Conservation (phyloP, 2,329 filamentous ascomycete genomes). For the Ophiostoma quercus region DNA sequence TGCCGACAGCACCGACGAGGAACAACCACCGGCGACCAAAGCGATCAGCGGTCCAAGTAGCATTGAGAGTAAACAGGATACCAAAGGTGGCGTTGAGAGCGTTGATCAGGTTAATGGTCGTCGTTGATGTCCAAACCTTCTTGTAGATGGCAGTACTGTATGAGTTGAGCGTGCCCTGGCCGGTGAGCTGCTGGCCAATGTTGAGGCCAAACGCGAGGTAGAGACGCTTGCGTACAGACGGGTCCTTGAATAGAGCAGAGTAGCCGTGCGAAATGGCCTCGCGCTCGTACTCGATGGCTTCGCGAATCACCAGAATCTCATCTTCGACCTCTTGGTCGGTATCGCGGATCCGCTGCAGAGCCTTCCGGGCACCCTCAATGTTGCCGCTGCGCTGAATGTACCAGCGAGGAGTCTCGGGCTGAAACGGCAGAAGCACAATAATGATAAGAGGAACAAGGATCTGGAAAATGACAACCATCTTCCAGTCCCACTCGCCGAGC, state of each 20-base stretch:
- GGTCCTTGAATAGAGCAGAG: slow-evolving; percentile 63
- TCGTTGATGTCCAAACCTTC: slow-evolving; percentile 56
- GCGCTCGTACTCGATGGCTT: slow-evolving; percentile 66
- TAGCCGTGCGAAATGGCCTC: slow-evolving; percentile 61
- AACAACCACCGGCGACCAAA: slow-evolving; percentile 66
- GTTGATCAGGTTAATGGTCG: slow-evolving; percentile 66
- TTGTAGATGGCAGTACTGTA: slow-evolving; percentile 72
- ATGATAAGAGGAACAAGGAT: slow-evolving; percentile 61
- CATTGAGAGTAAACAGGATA: slow-evolving; percentile 68
- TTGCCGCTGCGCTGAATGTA: slow-evolving; percentile 57
- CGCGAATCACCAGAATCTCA: slow-evolving; percentile 59
- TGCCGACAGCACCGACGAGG: slow-evolving; percentile 62
- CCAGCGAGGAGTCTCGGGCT: slow-evolving; percentile 66
- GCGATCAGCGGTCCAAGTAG: slow-evolving; percentile 66
- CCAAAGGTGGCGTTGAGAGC: slow-evolving; percentile 68
- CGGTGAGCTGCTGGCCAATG: slow-evolving; percentile 65
- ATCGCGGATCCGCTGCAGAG: slow-evolving; percentile 57
- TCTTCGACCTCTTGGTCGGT: slow-evolving; percentile 62
- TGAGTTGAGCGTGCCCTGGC: slow-evolving; percentile 66
- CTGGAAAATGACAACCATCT: slow-evolving; percentile 68
- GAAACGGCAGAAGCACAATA: slow-evolving; percentile 56
- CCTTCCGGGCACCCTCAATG: slow-evolving; percentile 53
- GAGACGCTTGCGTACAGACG: slow-evolving; percentile 61
- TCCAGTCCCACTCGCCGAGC: slow-evolving; percentile 69
- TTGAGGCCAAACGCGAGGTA: slow-evolving; percentile 62